These are phyloP conservation scores for Aspergillus felis DNA, from an alignment of 2,329 filamentous ascomycete genomes.

Conservation along the genomic window DNA sequence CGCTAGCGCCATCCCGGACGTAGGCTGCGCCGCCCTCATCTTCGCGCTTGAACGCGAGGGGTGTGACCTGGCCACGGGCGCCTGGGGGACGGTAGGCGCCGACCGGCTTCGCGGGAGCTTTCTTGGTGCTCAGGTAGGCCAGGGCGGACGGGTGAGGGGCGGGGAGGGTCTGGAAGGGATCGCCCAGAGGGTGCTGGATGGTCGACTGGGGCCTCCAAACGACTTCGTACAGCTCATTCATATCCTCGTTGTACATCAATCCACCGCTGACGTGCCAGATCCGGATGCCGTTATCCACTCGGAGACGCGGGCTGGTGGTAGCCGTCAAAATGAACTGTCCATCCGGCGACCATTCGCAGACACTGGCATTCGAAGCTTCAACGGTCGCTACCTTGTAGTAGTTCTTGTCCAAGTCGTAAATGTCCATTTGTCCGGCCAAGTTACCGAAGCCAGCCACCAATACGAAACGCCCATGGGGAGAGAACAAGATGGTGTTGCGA, in stretches of 20 bases:
- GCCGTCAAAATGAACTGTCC: slow-evolving; percentile 94
- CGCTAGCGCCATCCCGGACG: slow-evolving; percentile 70
- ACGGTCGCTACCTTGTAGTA: slow-evolving; percentile 90
- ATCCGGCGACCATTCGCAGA: slow-evolving; percentile 96
- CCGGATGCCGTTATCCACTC: slow-evolving; percentile 94
- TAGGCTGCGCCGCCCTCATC: slow-evolving; percentile 93
- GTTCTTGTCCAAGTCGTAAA: slow-evolving; percentile 94
- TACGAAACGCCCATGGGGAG: slow-evolving; percentile 86
- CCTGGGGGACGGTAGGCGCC: slow-evolving; percentile 94
- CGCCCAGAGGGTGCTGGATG: slow-evolving; percentile 57
- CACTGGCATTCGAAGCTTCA: slow-evolving; percentile 89
- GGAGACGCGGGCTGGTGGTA: slow-evolving; percentile 91
- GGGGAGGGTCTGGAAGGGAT: slow-evolving; percentile 72
- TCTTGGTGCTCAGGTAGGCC: slow-evolving; percentile 76
- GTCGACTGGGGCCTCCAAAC: slow-evolving; percentile 75
- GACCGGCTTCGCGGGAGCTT: slow-evolving; percentile 94
- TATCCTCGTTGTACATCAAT: slow-evolving; percentile 93
- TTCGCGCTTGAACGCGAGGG: slow-evolving; percentile 93
- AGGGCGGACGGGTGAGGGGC: slow-evolving; percentile 77
- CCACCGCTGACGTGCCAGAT: slow-evolving; percentile 88
- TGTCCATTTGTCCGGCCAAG: slow-evolving; percentile 92
- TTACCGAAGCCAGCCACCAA: slow-evolving; percentile 96
- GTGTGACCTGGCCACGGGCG: slow-evolving; percentile 81
- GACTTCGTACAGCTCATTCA: slow-evolving; percentile 90
- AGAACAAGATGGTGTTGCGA: slow-evolving; percentile 93